These are phyloP conservation scores for Globisporangium acanthophoron DNA, from an alignment of 352 stramenopile genomes.

Conservation along the genomic window DNA sequence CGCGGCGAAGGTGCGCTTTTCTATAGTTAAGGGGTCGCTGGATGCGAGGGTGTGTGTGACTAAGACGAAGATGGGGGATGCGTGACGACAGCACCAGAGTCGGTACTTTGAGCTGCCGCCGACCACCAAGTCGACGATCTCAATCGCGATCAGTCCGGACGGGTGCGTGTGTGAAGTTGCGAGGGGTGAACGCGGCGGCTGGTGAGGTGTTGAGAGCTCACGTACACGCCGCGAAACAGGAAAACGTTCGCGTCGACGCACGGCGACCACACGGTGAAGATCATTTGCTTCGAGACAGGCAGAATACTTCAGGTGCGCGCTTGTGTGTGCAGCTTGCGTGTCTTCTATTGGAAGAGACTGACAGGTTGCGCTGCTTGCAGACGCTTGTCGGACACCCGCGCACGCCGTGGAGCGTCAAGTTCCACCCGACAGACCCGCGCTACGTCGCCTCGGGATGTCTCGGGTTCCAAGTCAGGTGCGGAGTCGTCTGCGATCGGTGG, in stretches of 20 bases:
- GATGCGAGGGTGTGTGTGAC: background rate
- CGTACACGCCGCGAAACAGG: constrained; percentile 16
- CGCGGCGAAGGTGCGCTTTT: constrained; percentile 46
- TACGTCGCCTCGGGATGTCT: constrained; percentile 97
- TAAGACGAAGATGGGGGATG: constrained; percentile 1
- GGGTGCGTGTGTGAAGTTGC: constrained; percentile 25
- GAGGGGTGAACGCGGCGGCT: background rate
- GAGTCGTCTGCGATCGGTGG: background rate
- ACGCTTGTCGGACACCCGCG: constrained; percentile 80
- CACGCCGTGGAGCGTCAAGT: constrained; percentile 98
- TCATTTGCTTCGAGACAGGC: constrained; percentile 90
- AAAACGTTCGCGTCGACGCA: constrained; percentile 96
- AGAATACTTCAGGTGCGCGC: constrained; percentile 72
- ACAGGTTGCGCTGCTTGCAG: constrained; percentile 20
- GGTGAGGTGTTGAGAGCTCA: background rate
- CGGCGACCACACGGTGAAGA: constrained; percentile 98
- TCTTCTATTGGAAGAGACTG: background rate
- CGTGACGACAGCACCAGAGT: constrained; percentile 60
- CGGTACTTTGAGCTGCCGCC: constrained; percentile 81
- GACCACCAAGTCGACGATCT: constrained; percentile 86
- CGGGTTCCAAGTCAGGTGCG: constrained; percentile 90
- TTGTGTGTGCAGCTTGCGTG: background rate
- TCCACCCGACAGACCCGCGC: constrained; percentile 91
- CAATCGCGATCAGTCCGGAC: constrained; percentile 83
- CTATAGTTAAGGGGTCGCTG: background rate